These are phyloP conservation scores for Fusarium sp. DNA, from an alignment of 2,329 filamentous ascomycete genomes.

Conservation along the genomic window DNA sequence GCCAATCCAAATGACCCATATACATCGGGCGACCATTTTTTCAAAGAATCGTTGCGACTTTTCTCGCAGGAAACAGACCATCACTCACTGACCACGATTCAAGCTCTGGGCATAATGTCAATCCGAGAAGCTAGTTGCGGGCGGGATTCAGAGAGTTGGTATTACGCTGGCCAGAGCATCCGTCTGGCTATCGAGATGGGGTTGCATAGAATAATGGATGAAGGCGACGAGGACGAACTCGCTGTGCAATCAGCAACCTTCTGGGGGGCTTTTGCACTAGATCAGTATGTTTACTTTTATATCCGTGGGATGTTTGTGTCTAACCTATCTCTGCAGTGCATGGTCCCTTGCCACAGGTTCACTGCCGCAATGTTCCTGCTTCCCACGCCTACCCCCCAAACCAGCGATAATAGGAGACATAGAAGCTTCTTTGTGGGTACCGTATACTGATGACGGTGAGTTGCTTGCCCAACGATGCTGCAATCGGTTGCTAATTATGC, in stretches of 20 bases:
- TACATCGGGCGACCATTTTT: conserved; percentile 79
- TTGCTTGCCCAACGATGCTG: conserved; percentile 20
- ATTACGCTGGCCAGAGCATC: conserved; percentile 77
- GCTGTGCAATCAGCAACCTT: conserved; percentile 70
- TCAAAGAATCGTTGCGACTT: conserved; percentile 73
- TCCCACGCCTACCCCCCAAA: conserved; percentile 67
- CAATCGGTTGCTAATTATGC: background rate
- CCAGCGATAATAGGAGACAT: conserved; percentile 69
- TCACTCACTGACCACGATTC: conserved; percentile 75
- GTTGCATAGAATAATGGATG: conserved; percentile 65
- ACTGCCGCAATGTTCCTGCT: conserved; percentile 68
- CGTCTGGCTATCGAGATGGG: conserved; percentile 78
- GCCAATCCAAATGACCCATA: conserved; percentile 70
- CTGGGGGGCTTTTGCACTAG: conserved; percentile 71
- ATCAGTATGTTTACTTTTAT: conserved; percentile 63
- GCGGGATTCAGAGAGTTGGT: conserved; percentile 78
- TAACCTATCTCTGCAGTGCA: conserved; percentile 57
- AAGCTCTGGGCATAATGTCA: conserved; percentile 80
- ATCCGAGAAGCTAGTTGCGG: conserved; percentile 79
- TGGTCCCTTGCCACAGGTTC: conserved; percentile 74
- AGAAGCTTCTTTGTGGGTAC: conserved; percentile 69
- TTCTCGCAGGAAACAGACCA: conserved; percentile 68
- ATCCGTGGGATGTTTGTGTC: background rate
- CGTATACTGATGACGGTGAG: conserved; percentile 68
- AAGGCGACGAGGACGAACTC: conserved; percentile 64